phyloP scores from a whole-genome alignment of 208 protist species.

The Angomonas deanei region DNA sequence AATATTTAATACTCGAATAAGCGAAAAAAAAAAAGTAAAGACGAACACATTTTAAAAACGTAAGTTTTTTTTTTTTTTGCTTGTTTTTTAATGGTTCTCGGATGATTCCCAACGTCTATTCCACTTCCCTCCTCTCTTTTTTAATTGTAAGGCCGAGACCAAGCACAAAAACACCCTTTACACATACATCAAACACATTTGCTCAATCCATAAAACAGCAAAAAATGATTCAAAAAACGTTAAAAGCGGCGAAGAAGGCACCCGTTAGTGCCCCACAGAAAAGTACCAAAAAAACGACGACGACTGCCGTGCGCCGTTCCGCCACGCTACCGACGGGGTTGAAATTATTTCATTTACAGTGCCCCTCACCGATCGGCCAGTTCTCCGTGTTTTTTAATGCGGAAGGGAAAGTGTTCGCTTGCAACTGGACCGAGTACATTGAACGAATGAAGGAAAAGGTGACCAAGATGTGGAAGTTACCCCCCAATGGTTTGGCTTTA shows the following conservation, averaged over 20 bases:
- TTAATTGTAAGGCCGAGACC: not conserved
- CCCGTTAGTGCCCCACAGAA: not conserved
- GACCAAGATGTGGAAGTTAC: slow-evolving; percentile 23
- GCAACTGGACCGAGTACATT: slow-evolving; percentile 39
- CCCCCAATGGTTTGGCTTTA: slow-evolving; percentile 5
- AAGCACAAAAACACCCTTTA: not conserved
- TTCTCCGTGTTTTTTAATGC: slow-evolving; percentile 50
- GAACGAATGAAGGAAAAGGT: slow-evolving; percentile 18
- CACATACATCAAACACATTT: not conserved
- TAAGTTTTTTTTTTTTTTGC: slow-evolving; percentile 8
- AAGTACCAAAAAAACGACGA: too few species aligned
- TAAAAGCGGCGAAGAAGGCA: not conserved
- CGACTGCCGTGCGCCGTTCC: not conserved
- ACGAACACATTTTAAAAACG: not conserved
- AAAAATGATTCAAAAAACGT: not conserved
- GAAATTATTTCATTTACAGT: slow-evolving; percentile 31
- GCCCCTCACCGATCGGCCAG: slow-evolving; percentile 36
- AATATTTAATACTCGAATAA: not conserved
- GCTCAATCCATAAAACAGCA: not conserved
- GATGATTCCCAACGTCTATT: not conserved
- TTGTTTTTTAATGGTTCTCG: not conserved
- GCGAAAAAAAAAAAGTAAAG: not conserved
- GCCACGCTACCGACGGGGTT: slow-evolving; percentile 6
- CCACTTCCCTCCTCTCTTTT: slow-evolving; percentile 9
- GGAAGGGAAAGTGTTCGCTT: slow-evolving; percentile 46